Evolutionary conservation across 192 early-diverging fungal genomes (phyloP), one percentile per base, ranked within the genome.

Genomic region (Rhizophagus sp.): DNA sequence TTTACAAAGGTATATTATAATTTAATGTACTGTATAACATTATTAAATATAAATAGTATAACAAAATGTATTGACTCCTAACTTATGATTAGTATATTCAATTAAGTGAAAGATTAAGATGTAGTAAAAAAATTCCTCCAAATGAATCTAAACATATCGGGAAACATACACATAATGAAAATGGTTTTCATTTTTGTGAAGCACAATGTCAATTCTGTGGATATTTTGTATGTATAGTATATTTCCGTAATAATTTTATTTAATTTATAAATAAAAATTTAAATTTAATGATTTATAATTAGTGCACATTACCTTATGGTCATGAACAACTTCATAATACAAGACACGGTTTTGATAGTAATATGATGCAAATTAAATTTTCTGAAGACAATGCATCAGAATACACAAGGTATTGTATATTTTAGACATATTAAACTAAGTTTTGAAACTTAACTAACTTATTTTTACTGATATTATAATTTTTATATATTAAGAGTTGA

Each of bases 51-150:
- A 39, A 39, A 6, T 39, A 7, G 5, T 68, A 19, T 33, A 7
- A 39, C 7, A 39, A 36, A 36, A 39, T 39, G 39, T 8, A 39
- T 8, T 39, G 7, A 8, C 7, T 39, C 25, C 2, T 34, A 5
- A 13, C 12, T 8, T 34, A 39, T 67, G 66, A 34, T 4, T 62
- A 79, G 67, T 41, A 62, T 70, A 22, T 39, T 41, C 78, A 79
- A 79, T n/a, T 5, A 15, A 25, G 17, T 12, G 34, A 62, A 41
- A 68, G 50, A n/a, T 61, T 70, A 22, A 39, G n/a, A 57, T 79
- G 78, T 36, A 52, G 8, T 70, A 71, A 25, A 36, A 79, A 57
- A 36, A 79, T 79, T 34, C 78, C 78, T 10, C 78, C 66, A 52
- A 30, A 79, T 25, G 17, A 33, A 52, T 71, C 62, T 52, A 17